phyloP scores from a whole-genome alignment of 257 asterid genomes.

The Solanum tarijense region DNA sequence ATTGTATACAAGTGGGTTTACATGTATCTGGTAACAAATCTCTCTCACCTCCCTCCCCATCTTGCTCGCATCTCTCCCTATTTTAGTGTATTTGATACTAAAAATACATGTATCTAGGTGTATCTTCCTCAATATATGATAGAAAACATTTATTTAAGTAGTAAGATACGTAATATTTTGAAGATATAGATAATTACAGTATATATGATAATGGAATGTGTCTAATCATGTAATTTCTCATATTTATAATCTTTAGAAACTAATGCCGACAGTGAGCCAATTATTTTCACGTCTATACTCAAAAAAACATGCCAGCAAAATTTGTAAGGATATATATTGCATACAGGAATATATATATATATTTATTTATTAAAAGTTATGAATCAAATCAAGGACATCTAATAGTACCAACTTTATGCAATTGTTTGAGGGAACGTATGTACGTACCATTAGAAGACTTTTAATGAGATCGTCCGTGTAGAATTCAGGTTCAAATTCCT shows the following conservation, averaged over 20 bases:
- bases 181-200: no score
- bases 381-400: background rate
- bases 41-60: background rate
- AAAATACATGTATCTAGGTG: no score
- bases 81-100: no score
- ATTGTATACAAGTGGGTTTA: no score
- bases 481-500: constrained; percentile 12
- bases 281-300: no score
- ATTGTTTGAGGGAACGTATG: background rate
- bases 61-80: background rate
- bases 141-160: no score
- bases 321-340: background rate
- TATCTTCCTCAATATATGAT: background rate
- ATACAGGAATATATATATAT: no score
- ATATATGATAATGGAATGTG: background rate
- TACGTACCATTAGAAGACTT: constrained; percentile 17
- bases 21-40: background rate
- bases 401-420: background rate
- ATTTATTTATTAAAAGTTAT: background rate
- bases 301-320: background rate
- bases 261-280: no score
- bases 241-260: no score
- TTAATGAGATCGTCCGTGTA: constrained; percentile 16
- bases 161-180: no score
- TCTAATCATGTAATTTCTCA: background rate